Base-by-base conservation (phyloP, 371 early-diverging fungal species). In the Circinella umbellata region DNA sequence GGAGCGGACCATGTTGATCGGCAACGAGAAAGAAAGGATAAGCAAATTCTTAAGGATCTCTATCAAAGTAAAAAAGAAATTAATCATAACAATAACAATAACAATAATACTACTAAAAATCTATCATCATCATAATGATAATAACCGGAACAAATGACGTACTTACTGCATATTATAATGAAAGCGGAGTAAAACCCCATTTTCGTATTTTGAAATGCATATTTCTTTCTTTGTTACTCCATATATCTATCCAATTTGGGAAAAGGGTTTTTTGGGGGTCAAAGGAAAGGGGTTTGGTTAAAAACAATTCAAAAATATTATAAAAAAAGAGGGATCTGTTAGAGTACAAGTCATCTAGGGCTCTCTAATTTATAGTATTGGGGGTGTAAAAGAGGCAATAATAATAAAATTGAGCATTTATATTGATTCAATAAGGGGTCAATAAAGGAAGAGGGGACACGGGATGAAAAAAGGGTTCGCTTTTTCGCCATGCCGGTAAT, bases 41-140 rank as follows among this genome's bases (percentile, higher is more conserved):
- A 81, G n/a, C 85, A 89, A 68, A 76, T 88, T 54, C 72, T 93
- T 73, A 87, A 83, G 73, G 55, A 59, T 14, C 48, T 74, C 1
- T 74, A 63, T 59, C 42, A 63, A 68, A 55, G 57, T 57, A 57
- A 57, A 57, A 57, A 11, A 8, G n/a, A 57, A 5, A 57, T 27
- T 11, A 57, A 57, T 13, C 6, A 18, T 42, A 36, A 27, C 10
- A 59, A 18, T 18, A 36, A 27, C 10, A 59, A 18, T 18, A 55
- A n/a, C 42, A 62, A 55, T 39, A 55, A 71, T 62, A 68, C 3
- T 9, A 47, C 47, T 15, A 47, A 11, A 11, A 47, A 9, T 47
- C 27, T 2, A 54, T 8, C 8, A 27, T 13, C 38, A 27, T 14
- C 46, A 18, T 38, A 63, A 59, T 35, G 47, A 67, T 54, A 69